Evolutionary conservation across 2,329 filamentous ascomycete species (phyloP).

Genomic region (Thielaviopsis ethacetica): DNA sequence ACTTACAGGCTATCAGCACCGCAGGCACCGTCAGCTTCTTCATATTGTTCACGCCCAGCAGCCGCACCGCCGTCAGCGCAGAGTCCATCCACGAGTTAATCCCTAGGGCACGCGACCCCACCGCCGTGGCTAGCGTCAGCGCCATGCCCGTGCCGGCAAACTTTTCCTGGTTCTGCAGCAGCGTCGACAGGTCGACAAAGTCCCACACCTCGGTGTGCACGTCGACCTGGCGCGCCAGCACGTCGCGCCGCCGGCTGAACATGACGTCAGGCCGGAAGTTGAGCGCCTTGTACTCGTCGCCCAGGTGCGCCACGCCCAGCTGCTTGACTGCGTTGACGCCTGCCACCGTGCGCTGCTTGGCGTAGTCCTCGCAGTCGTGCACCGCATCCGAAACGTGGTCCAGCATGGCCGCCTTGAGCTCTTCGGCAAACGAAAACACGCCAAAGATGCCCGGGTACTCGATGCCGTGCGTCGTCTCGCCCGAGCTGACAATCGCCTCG

Average conservation of each 20-base stretch:
- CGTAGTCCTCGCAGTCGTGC: conserved; percentile 65
- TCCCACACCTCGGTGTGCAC: conserved; percentile 79
- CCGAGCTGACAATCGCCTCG: conserved; percentile 59
- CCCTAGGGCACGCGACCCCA: conserved; percentile 67
- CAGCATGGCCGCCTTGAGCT: conserved; percentile 82
- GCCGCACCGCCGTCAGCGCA: conserved; percentile 60
- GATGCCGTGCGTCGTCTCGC: conserved; percentile 63
- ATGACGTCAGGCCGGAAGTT: conserved; percentile 85
- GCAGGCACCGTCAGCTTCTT: conserved; percentile 68
- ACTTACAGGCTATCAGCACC: conserved; percentile 61
- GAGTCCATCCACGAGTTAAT: conserved; percentile 83
- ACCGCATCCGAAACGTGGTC: conserved; percentile 72
- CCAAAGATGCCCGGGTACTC: conserved; percentile 72
- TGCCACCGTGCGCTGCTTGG: conserved; percentile 57
- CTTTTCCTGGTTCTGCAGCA: conserved; percentile 88
- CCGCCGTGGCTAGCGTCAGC: conserved; percentile 72
- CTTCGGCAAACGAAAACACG: conserved; percentile 84
- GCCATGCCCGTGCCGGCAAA: conserved; percentile 88
- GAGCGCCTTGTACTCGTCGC: conserved; percentile 70
- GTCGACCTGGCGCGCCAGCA: conserved; percentile 68
- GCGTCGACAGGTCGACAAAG: conserved; percentile 73
- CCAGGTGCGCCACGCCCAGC: conserved; percentile 73
- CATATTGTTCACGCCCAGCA: conserved; percentile 68
- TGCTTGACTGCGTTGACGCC: conserved; percentile 82
- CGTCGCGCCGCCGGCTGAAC: conserved; percentile 75